Conservation (phyloP, 495 filamentous ascomycete genomes). For the Penicillium soppii region DNA sequence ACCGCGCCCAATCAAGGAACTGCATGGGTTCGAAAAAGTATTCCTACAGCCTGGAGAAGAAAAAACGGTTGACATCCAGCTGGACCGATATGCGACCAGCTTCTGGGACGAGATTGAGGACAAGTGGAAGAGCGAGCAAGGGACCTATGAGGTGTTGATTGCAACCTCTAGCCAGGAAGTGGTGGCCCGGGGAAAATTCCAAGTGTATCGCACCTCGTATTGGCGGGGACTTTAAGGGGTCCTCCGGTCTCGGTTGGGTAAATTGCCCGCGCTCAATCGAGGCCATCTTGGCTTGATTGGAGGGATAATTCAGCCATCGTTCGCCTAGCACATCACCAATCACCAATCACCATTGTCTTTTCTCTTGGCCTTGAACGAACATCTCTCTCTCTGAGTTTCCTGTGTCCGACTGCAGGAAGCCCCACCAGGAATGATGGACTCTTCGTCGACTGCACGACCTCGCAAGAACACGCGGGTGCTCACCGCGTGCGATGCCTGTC, state of each 20-base stretch:
- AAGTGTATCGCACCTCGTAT: constrained; percentile 35
- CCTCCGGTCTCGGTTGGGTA: constrained; percentile 1
- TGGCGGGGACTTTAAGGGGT: constrained; percentile 26
- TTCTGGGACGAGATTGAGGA: constrained; percentile 68
- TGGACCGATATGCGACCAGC: constrained; percentile 67
- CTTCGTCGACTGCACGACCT: constrained; percentile 12
- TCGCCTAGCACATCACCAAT: constrained; percentile 8
- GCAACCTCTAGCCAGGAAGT: constrained; percentile 45
- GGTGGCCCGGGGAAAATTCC: constrained; percentile 38
- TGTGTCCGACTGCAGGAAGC: constrained; percentile 5
- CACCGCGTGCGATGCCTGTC: constrained; percentile 31
- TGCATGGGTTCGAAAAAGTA: constrained; percentile 67
- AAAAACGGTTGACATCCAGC: constrained; percentile 52
- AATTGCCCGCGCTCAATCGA: constrained; percentile 7
- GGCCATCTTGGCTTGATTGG: constrained; percentile 14
- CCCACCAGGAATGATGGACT: constrained; percentile 9
- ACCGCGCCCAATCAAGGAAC: constrained; percentile 31
- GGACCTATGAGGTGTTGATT: constrained; percentile 64
- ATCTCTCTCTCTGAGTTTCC: background rate
- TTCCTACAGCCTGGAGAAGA: constrained; percentile 65
- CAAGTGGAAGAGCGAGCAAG: constrained; percentile 71
- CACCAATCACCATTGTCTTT: background rate
- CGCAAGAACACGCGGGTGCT: constrained; percentile 32
- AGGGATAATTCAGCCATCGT: constrained; percentile 15
- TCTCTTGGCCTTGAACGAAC: background rate